Evolutionary conservation across 257 asterid species (phyloP), one percentile per base, ranked within the genome.

Genomic region (Lantana camara): DNA sequence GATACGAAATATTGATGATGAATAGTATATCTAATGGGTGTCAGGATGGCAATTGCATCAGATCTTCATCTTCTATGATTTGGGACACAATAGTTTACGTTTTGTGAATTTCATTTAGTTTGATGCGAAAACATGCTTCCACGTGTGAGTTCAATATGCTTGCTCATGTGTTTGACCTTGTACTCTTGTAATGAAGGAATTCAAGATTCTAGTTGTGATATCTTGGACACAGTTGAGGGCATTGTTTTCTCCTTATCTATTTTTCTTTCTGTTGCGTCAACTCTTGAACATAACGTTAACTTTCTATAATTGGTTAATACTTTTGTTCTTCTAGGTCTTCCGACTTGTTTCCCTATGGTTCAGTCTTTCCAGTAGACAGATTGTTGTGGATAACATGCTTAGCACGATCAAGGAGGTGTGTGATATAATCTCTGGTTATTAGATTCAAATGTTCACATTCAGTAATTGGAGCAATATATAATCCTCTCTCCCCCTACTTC

Each of bases 321-420:
- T 70, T 63, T 21, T 77, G 50, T 50, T 23, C 56, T 44, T 62
- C 60, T 82, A 93, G 99, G 96, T 93, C 34, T 93, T 93, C 76
- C 94, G 97, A 73, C 97, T 93, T 75, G 91, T 87, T 83, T 90
- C 99, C 52, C 79, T 93, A 38, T 93, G 99, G 99, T 93, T 93
- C 82, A 76, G 85, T 80, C 94, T 93, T 72, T 85, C 95, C 4
- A 67, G 75, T 21, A 82, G 85, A 73, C 84, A 72, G 80, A 82
- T 87, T 46, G 77, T 82, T 51, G 91, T 90, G 76, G 82, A 85
- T 66, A 74, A 83, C 85, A 85, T 93, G 97, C 77, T 81, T 56
- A 69, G 82, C 79, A 77, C 96, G 38, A 84, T 80, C 79, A 64
- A 68, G 73, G 95, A 90, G 99, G 99, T 90, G 83, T 60, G n/a